Evolutionary conservation across 495 filamentous ascomycete species (phyloP).

Genomic region (Neurospora sp.): DNA sequence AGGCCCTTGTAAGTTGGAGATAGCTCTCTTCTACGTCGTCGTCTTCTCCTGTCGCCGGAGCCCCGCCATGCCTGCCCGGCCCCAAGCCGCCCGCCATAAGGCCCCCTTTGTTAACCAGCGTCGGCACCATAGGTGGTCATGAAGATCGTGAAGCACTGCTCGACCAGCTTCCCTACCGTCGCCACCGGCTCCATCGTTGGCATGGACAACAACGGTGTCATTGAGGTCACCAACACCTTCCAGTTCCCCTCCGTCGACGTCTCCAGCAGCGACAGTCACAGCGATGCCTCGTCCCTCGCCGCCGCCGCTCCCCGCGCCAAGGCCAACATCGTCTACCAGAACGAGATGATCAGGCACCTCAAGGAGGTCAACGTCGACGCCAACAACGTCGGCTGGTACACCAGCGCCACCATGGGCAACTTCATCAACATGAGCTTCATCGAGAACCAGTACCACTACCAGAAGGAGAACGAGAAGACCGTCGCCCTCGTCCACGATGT

Average conservation of each 20-base stretch:
- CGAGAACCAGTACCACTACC: slow-evolving; percentile 97
- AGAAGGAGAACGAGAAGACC: slow-evolving; percentile 88
- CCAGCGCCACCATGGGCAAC: slow-evolving; percentile 96
- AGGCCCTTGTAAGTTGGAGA: slow-evolving; percentile 54
- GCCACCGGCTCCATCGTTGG: slow-evolving; percentile 86
- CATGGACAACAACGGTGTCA: slow-evolving; percentile 74
- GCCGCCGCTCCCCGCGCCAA: slow-evolving; percentile 87
- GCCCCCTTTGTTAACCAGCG: slow-evolving; percentile 9
- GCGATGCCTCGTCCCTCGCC: slow-evolving; percentile 65
- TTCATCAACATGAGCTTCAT: slow-evolving; percentile 91
- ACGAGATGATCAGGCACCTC: slow-evolving; percentile 93
- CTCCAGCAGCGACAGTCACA: slow-evolving; percentile 61
- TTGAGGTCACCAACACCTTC: slow-evolving; percentile 92
- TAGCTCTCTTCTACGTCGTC: background rate
- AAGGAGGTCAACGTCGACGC: slow-evolving; percentile 97
- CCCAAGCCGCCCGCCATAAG: slow-evolving; percentile 6
- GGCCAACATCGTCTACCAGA: slow-evolving; percentile 78
- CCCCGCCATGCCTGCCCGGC: slow-evolving; percentile 13
- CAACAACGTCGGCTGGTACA: slow-evolving; percentile 98
- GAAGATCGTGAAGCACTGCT: slow-evolving; percentile 93
- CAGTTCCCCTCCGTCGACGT: slow-evolving; percentile 83
- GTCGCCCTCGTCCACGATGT: slow-evolving; percentile 94
- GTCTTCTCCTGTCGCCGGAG: background rate
- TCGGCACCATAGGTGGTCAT: slow-evolving; percentile 62
- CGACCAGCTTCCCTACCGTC: slow-evolving; percentile 74